Evolutionary conservation across 805 yeast species (phyloP).

Genomic region (Lipomyces yamadae): DNA sequence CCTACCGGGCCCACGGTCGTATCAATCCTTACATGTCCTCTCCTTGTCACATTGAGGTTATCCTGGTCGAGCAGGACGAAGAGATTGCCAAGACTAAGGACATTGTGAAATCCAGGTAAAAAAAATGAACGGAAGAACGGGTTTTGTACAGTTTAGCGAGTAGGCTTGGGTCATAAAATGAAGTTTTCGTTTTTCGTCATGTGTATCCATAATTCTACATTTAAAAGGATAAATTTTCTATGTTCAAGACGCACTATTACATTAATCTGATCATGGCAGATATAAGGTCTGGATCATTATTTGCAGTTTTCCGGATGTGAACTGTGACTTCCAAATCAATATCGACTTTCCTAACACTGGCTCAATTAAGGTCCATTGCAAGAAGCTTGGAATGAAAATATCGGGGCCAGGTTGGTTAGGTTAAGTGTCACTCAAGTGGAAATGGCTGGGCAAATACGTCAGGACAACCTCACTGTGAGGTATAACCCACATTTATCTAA

Average conservation of each 20-base stretch:
- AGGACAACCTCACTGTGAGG: too few species aligned
- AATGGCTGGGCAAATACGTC: too few species aligned
- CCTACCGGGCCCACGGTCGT: constrained; percentile 99
- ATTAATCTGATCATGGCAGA: too few species aligned
- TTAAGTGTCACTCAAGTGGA: too few species aligned
- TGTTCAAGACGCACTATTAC: background rate
- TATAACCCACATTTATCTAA: too few species aligned
- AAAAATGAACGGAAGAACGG: constrained; percentile 1
- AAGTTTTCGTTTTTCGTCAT: constrained; percentile 26
- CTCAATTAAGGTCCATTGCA: too few species aligned
- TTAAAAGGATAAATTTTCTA: background rate
- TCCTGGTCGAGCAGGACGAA: constrained; percentile 94
- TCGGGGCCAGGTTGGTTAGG: too few species aligned
- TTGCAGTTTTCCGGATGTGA: too few species aligned
- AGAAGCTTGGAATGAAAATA: too few species aligned
- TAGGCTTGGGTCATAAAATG: constrained; percentile 5
- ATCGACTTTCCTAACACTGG: too few species aligned
- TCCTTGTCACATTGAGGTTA: constrained; percentile 98
- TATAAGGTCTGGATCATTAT: too few species aligned
- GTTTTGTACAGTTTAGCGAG: constrained; percentile 6
- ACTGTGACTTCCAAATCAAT: too few species aligned
- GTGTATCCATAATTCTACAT: constrained; percentile 11
- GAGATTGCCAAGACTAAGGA: constrained; percentile 90
- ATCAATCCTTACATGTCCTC: constrained; percentile 98
- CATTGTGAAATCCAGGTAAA: constrained; percentile 41